Conservation (phyloP, 2,329 filamentous ascomycete genomes). For the Ceratocystiopsis brevicomis region DNA sequence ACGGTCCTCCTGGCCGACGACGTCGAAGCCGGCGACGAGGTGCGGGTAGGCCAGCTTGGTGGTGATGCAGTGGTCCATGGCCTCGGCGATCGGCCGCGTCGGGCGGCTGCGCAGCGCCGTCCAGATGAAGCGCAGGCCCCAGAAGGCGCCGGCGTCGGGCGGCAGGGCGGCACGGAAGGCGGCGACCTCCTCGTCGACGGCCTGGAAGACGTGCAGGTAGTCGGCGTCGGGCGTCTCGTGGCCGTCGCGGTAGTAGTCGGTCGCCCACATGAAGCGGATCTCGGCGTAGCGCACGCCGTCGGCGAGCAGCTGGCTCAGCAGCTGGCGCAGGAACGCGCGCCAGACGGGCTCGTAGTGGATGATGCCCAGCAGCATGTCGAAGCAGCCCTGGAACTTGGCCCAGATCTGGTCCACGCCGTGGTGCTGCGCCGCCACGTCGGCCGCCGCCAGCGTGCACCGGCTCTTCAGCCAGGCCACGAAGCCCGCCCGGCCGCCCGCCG, state of each 20-base stretch:
- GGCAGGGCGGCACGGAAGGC: slow-evolving; percentile 44
- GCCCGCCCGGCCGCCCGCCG: slow-evolving; percentile 45
- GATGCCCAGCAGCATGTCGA: slow-evolving; percentile 53
- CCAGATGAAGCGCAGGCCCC: slow-evolving; percentile 75
- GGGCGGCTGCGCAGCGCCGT: slow-evolving; percentile 48
- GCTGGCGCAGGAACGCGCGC: slow-evolving; percentile 49
- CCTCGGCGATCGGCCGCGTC: slow-evolving; percentile 49
- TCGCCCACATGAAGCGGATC: slow-evolving; percentile 52
- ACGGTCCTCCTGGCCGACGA: slow-evolving; percentile 72
- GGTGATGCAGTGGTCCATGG: slow-evolving; percentile 74
- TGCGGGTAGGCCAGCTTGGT: slow-evolving; percentile 65
- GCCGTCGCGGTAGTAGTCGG: slow-evolving; percentile 47
- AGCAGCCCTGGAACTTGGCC: slow-evolving; percentile 61
- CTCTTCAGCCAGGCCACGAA: slow-evolving; percentile 64
- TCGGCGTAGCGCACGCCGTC: slow-evolving; percentile 81
- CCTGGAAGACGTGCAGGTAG: slow-evolving; percentile 49
- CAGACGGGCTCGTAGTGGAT: slow-evolving; percentile 86
- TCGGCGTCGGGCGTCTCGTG: slow-evolving; percentile 47
- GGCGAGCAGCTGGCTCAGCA: slow-evolving; percentile 52
- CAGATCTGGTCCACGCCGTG: slow-evolving; percentile 72
- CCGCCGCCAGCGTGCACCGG: slow-evolving; percentile 50
- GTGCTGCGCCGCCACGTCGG: slow-evolving; percentile 61
- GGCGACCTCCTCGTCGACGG: slow-evolving; percentile 59
- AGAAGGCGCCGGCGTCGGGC: slow-evolving; percentile 38
- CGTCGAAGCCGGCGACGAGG: slow-evolving; percentile 69